Percentiles rank a stretch among this genome's conserved stretches.
Evolutionary conservation across 2,329 filamentous ascomycete species (phyloP).

Genomic region (Scedosporium dehoogii): DNA sequence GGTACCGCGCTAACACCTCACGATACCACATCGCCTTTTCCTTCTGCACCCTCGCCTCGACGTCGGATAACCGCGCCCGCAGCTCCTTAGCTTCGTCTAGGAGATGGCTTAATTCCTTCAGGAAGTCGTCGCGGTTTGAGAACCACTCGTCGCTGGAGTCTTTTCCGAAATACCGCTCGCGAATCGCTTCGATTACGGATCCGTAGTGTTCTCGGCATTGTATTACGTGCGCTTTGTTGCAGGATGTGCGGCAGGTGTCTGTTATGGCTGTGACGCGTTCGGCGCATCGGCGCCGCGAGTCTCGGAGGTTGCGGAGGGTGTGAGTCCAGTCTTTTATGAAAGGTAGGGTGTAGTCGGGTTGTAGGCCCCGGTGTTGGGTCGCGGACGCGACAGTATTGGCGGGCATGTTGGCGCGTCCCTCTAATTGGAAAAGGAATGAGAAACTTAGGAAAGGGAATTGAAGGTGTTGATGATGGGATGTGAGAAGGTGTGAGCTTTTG

Average conservation of each 20-base stretch:
- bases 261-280: conserved; percentile 32
- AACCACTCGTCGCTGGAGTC: conserved; percentile 32
- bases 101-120: conserved; percentile 37
- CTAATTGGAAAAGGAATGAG: not conserved
- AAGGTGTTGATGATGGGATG: too few relatives aligned
- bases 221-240: conserved; percentile 29
- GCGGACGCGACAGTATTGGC: not conserved
- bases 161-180: conserved; percentile 18
- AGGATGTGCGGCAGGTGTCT: conserved; percentile 29
- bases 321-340: conserved; percentile 10
- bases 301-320: conserved; percentile 8
- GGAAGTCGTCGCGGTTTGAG: conserved; percentile 34
- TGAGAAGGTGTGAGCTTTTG: too few relatives aligned
- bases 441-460: too few relatives aligned
- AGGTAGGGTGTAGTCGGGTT: not conserved
- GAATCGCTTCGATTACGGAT: conserved; percentile 35
- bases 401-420: not conserved
- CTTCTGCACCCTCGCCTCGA: conserved; percentile 39
- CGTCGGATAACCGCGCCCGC: conserved; percentile 29
- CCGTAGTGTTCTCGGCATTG: conserved; percentile 39
- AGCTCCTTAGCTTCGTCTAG: conserved; percentile 36
- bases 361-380: not conserved
- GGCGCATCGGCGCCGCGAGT: conserved; percentile 21
- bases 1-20: conserved; percentile 28
- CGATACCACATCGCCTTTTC: conserved; percentile 46